Percentiles rank a stretch among this genome's conserved stretches.
These are phyloP conservation scores for Fusarium nygamai DNA, from an alignment of 2,329 filamentous ascomycete genomes.

Conservation along the genomic window DNA sequence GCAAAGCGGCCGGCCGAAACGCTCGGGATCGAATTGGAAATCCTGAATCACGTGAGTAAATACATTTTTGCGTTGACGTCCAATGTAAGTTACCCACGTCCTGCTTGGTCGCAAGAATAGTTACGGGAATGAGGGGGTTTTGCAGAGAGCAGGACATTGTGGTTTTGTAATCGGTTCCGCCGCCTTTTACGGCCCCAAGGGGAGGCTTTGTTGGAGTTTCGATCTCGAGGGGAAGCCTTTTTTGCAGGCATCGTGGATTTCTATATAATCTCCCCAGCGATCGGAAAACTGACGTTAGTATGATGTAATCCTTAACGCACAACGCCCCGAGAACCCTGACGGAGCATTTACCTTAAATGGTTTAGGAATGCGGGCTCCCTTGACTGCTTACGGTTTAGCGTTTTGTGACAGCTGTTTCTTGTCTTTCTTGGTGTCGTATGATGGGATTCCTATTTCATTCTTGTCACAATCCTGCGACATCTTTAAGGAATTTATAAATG, in stretches of 20 bases:
- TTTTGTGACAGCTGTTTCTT: neutral
- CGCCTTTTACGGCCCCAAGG: neutral
- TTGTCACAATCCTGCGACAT: neutral
- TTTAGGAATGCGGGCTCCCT: neutral
- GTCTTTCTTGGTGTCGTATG: neutral
- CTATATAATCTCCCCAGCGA: neutral
- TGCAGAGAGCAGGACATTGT: neutral
- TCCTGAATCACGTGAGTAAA: slow-evolving; percentile 10
- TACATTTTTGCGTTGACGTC: too few species aligned
- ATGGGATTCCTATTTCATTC: neutral
- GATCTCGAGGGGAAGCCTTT: neutral
- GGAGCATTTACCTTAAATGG: neutral
- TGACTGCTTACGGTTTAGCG: neutral
- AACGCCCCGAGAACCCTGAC: neutral
- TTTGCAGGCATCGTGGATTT: neutral
- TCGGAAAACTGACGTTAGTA: neutral
- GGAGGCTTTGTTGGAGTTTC: neutral
- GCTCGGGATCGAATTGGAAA: neutral
- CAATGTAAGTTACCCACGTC: neutral
- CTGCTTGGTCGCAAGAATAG: neutral
- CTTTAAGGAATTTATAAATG: accelerated
- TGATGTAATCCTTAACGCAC: neutral
- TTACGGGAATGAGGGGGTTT: neutral
- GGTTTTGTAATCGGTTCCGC: neutral
- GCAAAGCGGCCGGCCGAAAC: slow-evolving; percentile 10